phyloP scores from a whole-genome alignment of 140 eudicot species.

The Artemisia princeps region DNA sequence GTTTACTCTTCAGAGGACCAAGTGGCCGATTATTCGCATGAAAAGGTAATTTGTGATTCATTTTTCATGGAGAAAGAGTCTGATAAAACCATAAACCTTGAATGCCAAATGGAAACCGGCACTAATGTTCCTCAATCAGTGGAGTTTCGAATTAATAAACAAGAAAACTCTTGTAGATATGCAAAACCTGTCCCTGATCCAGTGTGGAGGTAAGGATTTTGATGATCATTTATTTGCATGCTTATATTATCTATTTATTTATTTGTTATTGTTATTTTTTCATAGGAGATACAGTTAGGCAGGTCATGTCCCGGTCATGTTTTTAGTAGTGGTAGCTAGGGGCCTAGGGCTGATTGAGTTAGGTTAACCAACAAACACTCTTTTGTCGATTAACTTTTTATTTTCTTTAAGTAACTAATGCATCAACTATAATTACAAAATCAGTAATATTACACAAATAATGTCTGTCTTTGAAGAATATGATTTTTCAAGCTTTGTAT shows the following conservation, averaged over 20 bases:
- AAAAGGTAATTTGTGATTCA: background rate
- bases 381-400: no score
- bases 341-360: no score
- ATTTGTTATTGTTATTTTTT: background rate
- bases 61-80: slow-evolving; percentile 1
- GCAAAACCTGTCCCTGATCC: slow-evolving; percentile 22
- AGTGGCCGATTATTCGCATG: background rate
- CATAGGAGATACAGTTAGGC: background rate
- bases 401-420: no score
- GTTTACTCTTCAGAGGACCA: no score
- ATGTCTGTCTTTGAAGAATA: no score
- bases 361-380: no score
- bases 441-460: no score
- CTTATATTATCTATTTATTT: background rate
- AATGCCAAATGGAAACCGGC: slow-evolving; percentile 11
- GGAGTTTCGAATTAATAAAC: background rate
- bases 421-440: no score
- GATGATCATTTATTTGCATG: slow-evolving; percentile 1
- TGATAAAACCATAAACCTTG: slow-evolving; percentile 9
- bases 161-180: background rate
- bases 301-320: no score
- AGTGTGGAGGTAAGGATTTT: slow-evolving; percentile 27
- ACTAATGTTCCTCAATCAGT: slow-evolving; percentile 2
- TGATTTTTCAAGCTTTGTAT: no score
- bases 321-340: no score